These are phyloP conservation scores for Amphibolis antarctica DNA, from an alignment of 106 monocot genomes.

Conservation along the genomic window DNA sequence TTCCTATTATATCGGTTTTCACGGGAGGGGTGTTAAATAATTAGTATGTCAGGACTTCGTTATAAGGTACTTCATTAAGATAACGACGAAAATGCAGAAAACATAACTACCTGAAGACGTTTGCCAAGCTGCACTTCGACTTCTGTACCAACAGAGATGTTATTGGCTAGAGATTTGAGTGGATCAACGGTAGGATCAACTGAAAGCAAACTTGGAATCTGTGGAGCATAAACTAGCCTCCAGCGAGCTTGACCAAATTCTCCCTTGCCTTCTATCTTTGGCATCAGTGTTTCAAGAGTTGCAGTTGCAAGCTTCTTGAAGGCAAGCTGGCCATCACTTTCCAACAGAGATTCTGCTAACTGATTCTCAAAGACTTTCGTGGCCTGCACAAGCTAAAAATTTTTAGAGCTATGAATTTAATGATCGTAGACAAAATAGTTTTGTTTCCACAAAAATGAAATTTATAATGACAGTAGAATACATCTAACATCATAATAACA, in stretches of 20 bases:
- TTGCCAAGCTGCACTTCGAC: constrained; percentile 97
- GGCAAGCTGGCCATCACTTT: constrained; percentile 90
- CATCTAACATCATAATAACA: too few species aligned
- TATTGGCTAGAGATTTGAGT: constrained; percentile 84
- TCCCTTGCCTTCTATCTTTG: constrained; percentile 94
- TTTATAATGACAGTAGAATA: background rate
- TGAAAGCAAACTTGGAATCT: constrained; percentile 89
- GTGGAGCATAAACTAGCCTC: constrained; percentile 97
- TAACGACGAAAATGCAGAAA: background rate
- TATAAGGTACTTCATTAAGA: too few species aligned
- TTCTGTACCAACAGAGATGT: constrained; percentile 93
- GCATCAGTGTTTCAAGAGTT: constrained; percentile 93
- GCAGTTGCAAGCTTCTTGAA: constrained; percentile 98
- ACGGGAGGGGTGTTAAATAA: background rate
- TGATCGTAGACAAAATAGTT: background rate
- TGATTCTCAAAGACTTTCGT: constrained; percentile 94
- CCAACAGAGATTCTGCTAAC: constrained; percentile 84
- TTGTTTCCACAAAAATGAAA: background rate
- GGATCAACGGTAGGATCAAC: constrained; percentile 86
- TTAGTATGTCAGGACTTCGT: background rate
- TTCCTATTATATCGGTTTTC: background rate
- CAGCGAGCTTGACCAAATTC: constrained; percentile 96
- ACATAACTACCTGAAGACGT: constrained; percentile 66
- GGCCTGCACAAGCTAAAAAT: constrained; percentile 38
- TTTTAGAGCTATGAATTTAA: background rate